Conservation (phyloP, 176 grass and related monocot species). For the Olyra latifolia region DNA sequence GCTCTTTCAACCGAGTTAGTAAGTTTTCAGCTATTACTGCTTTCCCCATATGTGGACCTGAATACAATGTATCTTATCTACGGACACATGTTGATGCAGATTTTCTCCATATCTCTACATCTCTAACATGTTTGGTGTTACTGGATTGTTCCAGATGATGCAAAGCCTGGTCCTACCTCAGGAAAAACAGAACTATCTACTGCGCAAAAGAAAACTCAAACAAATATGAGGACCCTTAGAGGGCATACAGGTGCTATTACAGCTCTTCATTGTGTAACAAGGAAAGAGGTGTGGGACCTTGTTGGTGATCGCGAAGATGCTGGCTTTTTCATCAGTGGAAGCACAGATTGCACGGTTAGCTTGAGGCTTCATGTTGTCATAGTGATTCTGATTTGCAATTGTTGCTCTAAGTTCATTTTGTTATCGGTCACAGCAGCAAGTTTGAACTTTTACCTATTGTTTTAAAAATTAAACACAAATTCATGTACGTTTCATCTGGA, state of each 20-base stretch:
- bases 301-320: slow-evolving; percentile 99
- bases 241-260: slow-evolving; percentile 96
- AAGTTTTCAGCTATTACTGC: slow-evolving; percentile 37
- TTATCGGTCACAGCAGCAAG: slow-evolving; percentile 13
- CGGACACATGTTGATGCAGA: neutral
- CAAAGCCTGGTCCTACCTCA: slow-evolving; percentile 47
- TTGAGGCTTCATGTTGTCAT: slow-evolving; percentile 26
- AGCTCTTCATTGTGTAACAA: slow-evolving; percentile 91
- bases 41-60: neutral
- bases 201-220: slow-evolving; percentile 86
- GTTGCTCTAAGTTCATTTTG: slow-evolving; percentile 30
- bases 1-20: slow-evolving; percentile 79
- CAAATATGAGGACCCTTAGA: slow-evolving; percentile 93
- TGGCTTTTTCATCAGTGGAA: slow-evolving; percentile 99
- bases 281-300: slow-evolving; percentile 98
- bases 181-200: slow-evolving; percentile 63
- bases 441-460: neutral
- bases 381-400: neutral
- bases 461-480: slow-evolving; percentile 13
- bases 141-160: slow-evolving; percentile 58
- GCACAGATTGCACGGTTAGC: slow-evolving; percentile 95
- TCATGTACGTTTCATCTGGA: slow-evolving; percentile 12
- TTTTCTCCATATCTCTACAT: slow-evolving; percentile 3
- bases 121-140: slow-evolving; percentile 16
- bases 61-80: slow-evolving; percentile 16